Evolutionary conservation across 768 basidiomycete species (phyloP).

Genomic region (Gautieria morchelliformis): DNA sequence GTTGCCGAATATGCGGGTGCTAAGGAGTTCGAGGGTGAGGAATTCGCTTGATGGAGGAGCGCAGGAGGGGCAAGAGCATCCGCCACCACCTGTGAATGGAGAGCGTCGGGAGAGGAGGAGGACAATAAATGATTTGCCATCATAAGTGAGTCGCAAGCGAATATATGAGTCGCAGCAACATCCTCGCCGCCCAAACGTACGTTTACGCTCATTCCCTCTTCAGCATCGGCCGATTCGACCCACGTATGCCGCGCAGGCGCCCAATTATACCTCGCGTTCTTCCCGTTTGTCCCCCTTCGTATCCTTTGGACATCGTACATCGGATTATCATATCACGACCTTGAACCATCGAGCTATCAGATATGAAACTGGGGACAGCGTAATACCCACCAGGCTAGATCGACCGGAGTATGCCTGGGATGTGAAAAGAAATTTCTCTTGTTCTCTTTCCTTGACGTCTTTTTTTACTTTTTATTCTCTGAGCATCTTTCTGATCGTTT

Average conservation of each 20-base stretch:
- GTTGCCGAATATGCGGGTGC: neutral
- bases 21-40: neutral
- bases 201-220: neutral
- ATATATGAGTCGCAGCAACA: neutral
- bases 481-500: neutral
- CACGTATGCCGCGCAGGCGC: neutral
- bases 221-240: neutral
- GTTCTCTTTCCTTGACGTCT: neutral
- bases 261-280: neutral
- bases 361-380: too few relatives aligned
- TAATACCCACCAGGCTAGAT: neutral
- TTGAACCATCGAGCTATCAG: neutral
- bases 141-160: neutral
- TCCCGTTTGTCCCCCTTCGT: neutral
- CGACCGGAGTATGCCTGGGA: neutral
- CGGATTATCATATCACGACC: neutral
- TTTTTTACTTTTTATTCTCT: neutral
- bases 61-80: neutral
- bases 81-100: neutral
- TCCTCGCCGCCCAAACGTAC: too few relatives aligned
- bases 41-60: slow-evolving; percentile 1
- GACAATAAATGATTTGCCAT: slow-evolving; percentile 5
- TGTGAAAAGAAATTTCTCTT: neutral
- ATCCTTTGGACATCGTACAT: neutral
- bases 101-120: slow-evolving; percentile 2